Base-by-base conservation (phyloP, 495 filamentous ascomycete genomes). In the Staphylotrichum tortipilum region DNA sequence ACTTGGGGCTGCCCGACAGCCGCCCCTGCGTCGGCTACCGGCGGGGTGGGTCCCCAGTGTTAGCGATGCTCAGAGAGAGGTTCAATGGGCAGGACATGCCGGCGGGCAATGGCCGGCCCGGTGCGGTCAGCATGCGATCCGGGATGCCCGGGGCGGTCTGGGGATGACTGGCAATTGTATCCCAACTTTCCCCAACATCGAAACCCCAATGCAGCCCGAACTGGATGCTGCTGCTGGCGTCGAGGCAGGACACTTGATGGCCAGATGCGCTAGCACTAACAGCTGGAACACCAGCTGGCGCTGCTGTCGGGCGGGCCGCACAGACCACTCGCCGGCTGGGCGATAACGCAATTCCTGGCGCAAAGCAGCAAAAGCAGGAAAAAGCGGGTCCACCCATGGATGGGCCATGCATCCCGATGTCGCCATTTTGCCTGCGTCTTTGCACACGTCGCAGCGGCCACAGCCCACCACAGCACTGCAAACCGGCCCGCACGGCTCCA, bases 341-440 rank as follows among this genome's bases (percentile, higher is more conserved):
- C 55, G 59, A 67, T 64, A 62, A 65, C 64, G 64, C 64, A 54
- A 65, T 67, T 62, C 49, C 42, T 54, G 54, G 61, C 36, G 47
- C 37, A 62, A 66, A 64, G 61, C 54, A 60, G 29, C 60, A 54
- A 59, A n/a, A n/a, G n/a, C n/a, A n/a, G n/a, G n/a, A n/a, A n/a
- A n/a, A n/a, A 61, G 54, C 44, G 37, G 48, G 47, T 50, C 60
- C 60, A 55, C 58, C 36, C n/a, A n/a, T n/a, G n/a, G n/a, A n/a
- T n/a, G n/a, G n/a, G n/a, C n/a, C n/a, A n/a, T n/a, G n/a, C n/a
- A 18, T 22, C 33, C 26, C 44, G 61, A 63, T 64, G 56, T 62
- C 61, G 61, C 63, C 63, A 66, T 66, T 51, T 39, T 58, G 49
- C 49, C 51, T 38, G 42, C 43, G 9, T 49, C 47, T 63, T n/a